Evolutionary conservation across 805 yeast genomes (phyloP).

Genomic region (Saturnispora quitensis): DNA sequence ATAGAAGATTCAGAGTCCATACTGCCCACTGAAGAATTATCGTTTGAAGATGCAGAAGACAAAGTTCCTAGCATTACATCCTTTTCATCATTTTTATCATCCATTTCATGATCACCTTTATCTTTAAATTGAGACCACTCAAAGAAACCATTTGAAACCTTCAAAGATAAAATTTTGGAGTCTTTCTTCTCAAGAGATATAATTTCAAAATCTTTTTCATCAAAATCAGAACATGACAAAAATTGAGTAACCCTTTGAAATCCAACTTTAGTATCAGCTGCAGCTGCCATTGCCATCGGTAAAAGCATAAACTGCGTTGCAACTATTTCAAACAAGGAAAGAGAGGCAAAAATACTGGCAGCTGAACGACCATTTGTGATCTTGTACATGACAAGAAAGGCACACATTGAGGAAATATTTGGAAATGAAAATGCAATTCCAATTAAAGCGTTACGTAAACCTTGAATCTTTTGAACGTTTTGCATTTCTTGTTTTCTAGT

Average conservation of each 20-base stretch:
- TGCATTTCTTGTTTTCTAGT: slow-evolving; percentile 57
- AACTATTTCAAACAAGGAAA: slow-evolving; percentile 54
- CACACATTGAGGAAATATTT: slow-evolving; percentile 57
- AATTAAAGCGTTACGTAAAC: slow-evolving; percentile 44
- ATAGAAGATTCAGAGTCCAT: neutral
- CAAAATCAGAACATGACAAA: slow-evolving; percentile 33
- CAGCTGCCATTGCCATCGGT: slow-evolving; percentile 59
- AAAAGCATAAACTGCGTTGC: slow-evolving; percentile 55
- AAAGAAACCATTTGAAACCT: slow-evolving; percentile 47
- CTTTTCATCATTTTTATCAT: slow-evolving; percentile 5
- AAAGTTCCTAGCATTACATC: neutral
- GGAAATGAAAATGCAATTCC: slow-evolving; percentile 57
- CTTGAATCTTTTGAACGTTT: slow-evolving; percentile 49
- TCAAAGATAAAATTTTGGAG: slow-evolving; percentile 34
- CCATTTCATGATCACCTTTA: slow-evolving; percentile 17
- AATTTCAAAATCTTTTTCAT: slow-evolving; percentile 25
- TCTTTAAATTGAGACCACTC: slow-evolving; percentile 51
- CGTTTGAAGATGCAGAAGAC: neutral
- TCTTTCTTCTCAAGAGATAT: slow-evolving; percentile 14
- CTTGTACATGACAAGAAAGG: slow-evolving; percentile 35
- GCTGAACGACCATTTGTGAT: slow-evolving; percentile 34
- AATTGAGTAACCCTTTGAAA: slow-evolving; percentile 46
- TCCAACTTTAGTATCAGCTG: slow-evolving; percentile 57
- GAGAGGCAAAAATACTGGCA: slow-evolving; percentile 60
- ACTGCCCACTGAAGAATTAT: neutral